Percentiles rank a stretch among this genome's conserved stretches.
Conservation (phyloP, 768 basidiomycete species). For the Tulasnella sp. region DNA sequence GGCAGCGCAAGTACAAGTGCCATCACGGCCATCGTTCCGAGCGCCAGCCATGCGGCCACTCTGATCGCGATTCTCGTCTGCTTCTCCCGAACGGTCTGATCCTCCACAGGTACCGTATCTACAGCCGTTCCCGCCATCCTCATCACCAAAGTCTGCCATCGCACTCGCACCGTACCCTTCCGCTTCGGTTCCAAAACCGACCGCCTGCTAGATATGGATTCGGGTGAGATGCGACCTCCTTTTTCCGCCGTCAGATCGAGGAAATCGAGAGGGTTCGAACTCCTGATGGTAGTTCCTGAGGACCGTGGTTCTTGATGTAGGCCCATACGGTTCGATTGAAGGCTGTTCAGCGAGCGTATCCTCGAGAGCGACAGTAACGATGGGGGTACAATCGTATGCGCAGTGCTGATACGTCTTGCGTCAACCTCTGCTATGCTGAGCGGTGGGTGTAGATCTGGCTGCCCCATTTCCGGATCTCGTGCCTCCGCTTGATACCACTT, state of each 20-base stretch:
- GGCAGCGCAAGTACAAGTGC: background rate
- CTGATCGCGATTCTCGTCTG: constrained; percentile 2
- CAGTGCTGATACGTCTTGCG: background rate
- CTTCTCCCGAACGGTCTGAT: background rate
- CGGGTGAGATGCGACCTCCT: background rate
- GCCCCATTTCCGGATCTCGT: background rate
- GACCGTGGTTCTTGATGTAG: background rate
- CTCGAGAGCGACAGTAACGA: background rate
- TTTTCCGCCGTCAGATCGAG: background rate
- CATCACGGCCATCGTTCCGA: constrained; percentile 4
- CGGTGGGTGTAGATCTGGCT: background rate
- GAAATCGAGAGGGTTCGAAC: background rate
- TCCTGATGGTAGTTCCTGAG: background rate
- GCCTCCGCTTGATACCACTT: constrained; percentile 7
- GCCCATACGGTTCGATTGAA: background rate
- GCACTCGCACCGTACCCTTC: background rate
- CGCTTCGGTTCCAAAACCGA: background rate
- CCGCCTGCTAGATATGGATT: background rate
- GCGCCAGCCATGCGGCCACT: background rate
- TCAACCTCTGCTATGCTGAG: background rate
- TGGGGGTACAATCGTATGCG: too few relatives aligned
- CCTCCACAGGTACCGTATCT: constrained; percentile 2
- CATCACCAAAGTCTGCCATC: background rate
- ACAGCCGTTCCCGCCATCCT: constrained; percentile 12
- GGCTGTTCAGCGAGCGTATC: background rate